Evolutionary conservation across 164 flowering plant species (phyloP).

Genomic region (Liquidambar formosana): DNA sequence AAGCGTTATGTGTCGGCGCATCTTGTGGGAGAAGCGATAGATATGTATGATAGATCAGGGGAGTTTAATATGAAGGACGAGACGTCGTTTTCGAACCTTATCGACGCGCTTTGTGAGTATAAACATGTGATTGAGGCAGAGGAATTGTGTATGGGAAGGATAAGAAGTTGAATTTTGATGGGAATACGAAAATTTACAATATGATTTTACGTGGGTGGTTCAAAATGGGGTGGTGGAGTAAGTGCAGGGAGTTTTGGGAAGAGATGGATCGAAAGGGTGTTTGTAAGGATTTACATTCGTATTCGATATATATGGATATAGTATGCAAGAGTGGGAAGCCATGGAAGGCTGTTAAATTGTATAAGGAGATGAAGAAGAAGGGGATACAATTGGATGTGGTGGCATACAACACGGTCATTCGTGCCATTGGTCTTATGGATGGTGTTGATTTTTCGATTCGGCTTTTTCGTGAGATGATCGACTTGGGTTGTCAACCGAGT

Average conservation of each 20-base stretch:
- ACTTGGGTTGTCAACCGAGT: conserved; percentile 65
- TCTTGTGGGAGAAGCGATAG: conserved; percentile 63
- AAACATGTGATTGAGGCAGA: conserved; percentile 90
- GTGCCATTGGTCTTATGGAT: conserved; percentile 62
- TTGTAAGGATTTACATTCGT: conserved; percentile 63
- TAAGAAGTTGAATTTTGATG: conserved; percentile 8
- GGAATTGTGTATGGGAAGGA: conserved; percentile 52
- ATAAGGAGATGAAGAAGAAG: conserved; percentile 79
- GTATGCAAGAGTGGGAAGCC: conserved; percentile 75
- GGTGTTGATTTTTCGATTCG: conserved; percentile 71
- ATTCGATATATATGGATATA: conserved; percentile 94
- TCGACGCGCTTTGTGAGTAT: conserved; percentile 89
- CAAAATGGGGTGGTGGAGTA: conserved; percentile 86
- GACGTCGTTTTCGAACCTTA: conserved; percentile 54
- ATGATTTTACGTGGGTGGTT: conserved; percentile 84
- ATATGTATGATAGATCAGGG: conserved; percentile 34
- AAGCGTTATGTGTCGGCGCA: conserved; percentile 78
- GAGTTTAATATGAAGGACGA: conserved; percentile 72
- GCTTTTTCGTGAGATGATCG: conserved; percentile 72
- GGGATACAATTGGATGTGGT: conserved; percentile 70
- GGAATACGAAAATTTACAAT: conserved; percentile 57
- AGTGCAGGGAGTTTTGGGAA: conserved; percentile 89
- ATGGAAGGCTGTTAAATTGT: conserved; percentile 78
- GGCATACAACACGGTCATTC: conserved; percentile 76
- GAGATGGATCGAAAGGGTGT: conserved; percentile 77